A percentile compares a stretch with the other conserved stretches of the same genome.
Evolutionary conservation across 1,139 yeast species (phyloP).

Genomic region (Suhomyces taliae): DNA sequence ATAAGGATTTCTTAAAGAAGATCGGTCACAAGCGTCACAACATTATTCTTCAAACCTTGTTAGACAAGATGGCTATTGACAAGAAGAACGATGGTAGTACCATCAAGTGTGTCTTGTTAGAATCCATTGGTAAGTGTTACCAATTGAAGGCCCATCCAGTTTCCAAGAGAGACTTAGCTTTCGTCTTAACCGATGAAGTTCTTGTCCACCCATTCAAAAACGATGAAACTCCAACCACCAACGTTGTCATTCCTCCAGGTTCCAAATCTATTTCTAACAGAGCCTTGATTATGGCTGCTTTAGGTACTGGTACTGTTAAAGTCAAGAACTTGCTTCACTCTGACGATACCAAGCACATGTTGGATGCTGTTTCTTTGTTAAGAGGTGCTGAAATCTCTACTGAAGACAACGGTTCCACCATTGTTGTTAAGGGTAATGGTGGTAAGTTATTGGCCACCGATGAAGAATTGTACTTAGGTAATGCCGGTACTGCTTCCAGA

Average conservation of each 20-base stretch:
- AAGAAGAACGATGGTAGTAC: slow-evolving; percentile 93
- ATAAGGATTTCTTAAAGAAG: slow-evolving; percentile 61
- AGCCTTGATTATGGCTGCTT: slow-evolving; percentile 88
- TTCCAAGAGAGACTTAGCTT: slow-evolving; percentile 73
- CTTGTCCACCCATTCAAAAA: slow-evolving; percentile 57
- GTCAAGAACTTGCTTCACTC: slow-evolving; percentile 86
- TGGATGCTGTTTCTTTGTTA: slow-evolving; percentile 75
- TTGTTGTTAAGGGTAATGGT: slow-evolving; percentile 85
- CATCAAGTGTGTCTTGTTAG: slow-evolving; percentile 82
- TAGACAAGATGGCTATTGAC: slow-evolving; percentile 90
- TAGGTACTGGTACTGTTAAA: slow-evolving; percentile 81
- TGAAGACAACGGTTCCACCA: slow-evolving; percentile 86
- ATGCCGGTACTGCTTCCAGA: slow-evolving; percentile 98
- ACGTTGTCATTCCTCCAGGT: slow-evolving; percentile 82
- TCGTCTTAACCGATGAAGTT: slow-evolving; percentile 83
- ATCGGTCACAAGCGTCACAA: slow-evolving; percentile 59
- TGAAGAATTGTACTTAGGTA: slow-evolving; percentile 79
- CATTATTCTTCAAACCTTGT: slow-evolving; percentile 69
- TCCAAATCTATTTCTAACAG: slow-evolving; percentile 96
- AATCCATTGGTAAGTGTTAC: slow-evolving; percentile 83
- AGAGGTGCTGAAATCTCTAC: slow-evolving; percentile 79
- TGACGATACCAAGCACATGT: slow-evolving; percentile 95
- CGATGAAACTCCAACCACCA: slow-evolving; percentile 40
- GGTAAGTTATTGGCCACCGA: slow-evolving; percentile 65
- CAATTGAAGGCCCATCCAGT: slow-evolving; percentile 88